Base-by-base conservation (phyloP, 805 yeast genomes). In the Kodamaea fukazawae region DNA sequence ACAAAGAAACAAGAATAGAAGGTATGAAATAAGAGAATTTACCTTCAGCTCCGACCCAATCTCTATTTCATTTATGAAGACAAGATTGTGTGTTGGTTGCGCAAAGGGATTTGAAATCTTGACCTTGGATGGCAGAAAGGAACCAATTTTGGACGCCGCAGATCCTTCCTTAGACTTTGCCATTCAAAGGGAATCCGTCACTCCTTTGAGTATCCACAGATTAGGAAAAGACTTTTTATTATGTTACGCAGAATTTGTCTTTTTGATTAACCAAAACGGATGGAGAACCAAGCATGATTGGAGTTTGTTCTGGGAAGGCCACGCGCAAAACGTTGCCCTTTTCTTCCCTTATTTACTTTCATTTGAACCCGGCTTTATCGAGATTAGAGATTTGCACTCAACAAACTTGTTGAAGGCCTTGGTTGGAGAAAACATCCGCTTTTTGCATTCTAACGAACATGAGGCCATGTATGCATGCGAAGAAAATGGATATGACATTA, bases 131-230 rank as follows among this genome's bases (percentile, higher is more conserved):
- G 83, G 86, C 43, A 86, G 81, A 44, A 88, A 86, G 62, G 97
- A 93, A 63, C 81, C 93, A 7, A 75, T 93, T 37, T 70, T 93
- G 52, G 98, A 93, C 65, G 96, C 96, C n/a, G 99, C 98, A 0
- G 99, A 93, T 57, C 95, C 98, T 0, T 88, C 97, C 13, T 71
- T 93, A 39, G 99, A 93, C 55, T 93, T 93, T 68, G 97, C 93
- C 10, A 86, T 80, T 42, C 86, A 79, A 44, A 72, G 84, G 44
- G 96, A 88, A 60, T 51, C 56, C 8, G 74, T 91, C 45, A 86
- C 86, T 54, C 99, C 99, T 13, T 77, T 89, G 60, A 89, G 95
- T 4, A 88, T 93, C 44, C 95, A 91, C 59, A 77, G 96, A 45
- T 80, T 93, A 42, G 93, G 91, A 43, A 29, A 39, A 12, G 93